These are phyloP conservation scores for Lichtheimia ornata DNA, from an alignment of 371 early-diverging fungal species.

Conservation along the genomic window DNA sequence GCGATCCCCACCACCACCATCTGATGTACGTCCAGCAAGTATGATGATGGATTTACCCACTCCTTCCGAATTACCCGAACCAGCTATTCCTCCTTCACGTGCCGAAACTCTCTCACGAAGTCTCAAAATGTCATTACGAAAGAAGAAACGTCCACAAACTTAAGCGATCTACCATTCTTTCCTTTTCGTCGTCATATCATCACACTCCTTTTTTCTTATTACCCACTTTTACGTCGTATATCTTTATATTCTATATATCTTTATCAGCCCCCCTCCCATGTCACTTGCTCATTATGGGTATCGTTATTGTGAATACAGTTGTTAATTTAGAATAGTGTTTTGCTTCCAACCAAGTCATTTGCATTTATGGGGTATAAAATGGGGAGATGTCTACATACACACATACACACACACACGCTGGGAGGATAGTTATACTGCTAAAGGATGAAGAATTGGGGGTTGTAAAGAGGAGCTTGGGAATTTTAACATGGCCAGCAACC, in stretches of 20 bases:
- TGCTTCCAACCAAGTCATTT: too few species aligned
- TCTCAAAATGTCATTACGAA: constrained; percentile 47
- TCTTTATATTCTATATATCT: not conserved
- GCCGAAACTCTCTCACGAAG: constrained; percentile 49
- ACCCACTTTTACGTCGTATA: not conserved
- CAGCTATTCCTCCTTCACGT: constrained; percentile 27
- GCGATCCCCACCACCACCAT: constrained; percentile 19
- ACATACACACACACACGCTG: too few species aligned
- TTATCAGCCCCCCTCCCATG: not conserved
- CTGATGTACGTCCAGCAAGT: constrained; percentile 25
- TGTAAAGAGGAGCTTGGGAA: too few species aligned
- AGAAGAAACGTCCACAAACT: constrained; percentile 29
- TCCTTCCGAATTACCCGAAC: constrained; percentile 20
- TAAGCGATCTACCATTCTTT: not conserved
- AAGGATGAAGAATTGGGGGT: too few species aligned
- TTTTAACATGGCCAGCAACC: too few species aligned
- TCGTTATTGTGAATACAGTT: too few species aligned
- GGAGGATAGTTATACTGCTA: too few species aligned
- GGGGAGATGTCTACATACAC: too few species aligned
- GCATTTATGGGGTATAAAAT: too few species aligned
- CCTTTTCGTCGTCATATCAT: too few species aligned
- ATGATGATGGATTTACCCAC: constrained; percentile 11
- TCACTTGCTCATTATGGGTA: too few species aligned
- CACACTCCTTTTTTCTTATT: not conserved
- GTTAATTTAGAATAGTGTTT: too few species aligned